Evolutionary conservation across 164 flowering plant species (phyloP).

Genomic region (Berberis vulgaris): DNA sequence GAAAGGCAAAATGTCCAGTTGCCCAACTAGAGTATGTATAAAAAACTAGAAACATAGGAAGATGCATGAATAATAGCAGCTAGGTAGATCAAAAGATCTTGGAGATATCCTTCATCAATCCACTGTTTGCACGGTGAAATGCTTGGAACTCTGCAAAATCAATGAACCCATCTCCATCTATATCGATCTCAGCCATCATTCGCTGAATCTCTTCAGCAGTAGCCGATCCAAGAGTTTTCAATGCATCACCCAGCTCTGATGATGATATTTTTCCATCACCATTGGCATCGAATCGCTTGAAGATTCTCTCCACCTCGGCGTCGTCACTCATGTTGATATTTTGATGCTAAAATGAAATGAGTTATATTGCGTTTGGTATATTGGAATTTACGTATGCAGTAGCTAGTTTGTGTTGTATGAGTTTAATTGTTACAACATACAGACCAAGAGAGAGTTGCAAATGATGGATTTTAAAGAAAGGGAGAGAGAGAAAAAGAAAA

Average conservation of each 20-base stretch:
- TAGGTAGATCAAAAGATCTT: constrained; percentile 29
- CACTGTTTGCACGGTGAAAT: constrained; percentile 40
- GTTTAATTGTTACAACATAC: no score
- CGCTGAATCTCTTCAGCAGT: constrained; percentile 27
- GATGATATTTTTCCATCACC: constrained; percentile 42
- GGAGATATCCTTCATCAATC: constrained; percentile 54
- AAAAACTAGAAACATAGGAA: not conserved
- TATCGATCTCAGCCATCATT: constrained; percentile 64
- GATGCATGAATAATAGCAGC: not conserved
- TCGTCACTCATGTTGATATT: not conserved
- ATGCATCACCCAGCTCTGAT: constrained; percentile 42
- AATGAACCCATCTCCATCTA: constrained; percentile 58
- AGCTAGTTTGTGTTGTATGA: no score
- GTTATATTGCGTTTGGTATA: not conserved
- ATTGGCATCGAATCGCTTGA: constrained; percentile 16
- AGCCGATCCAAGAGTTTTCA: constrained; percentile 40
- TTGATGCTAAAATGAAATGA: no score
- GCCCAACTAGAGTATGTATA: constrained; percentile 1
- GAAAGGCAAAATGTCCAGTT: not conserved
- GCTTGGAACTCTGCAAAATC: constrained; percentile 39
- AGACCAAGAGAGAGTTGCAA: no score
- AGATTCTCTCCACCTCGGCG: constrained; percentile 5
- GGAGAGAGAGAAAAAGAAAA: no score
- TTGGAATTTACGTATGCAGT: no score
- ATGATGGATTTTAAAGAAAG: no score